Conservation (phyloP, 1,284 basidiomycete species). For the Microbotryum intermedium region DNA sequence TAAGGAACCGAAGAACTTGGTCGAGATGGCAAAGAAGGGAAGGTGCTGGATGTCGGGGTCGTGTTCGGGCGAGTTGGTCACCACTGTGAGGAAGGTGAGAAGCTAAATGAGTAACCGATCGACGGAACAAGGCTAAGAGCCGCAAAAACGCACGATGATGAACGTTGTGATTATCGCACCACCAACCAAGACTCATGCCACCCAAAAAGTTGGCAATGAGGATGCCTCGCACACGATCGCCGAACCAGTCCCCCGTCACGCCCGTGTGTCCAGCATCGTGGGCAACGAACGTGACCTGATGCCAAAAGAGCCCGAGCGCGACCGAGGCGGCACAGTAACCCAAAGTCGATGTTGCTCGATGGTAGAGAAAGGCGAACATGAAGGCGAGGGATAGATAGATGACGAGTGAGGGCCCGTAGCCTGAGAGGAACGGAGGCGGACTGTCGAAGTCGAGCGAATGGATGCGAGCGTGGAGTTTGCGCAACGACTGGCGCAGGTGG, state of each 20-base stretch:
- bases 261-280: slow-evolving; percentile 95
- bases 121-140: background rate
- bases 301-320: slow-evolving; percentile 82
- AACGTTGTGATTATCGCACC: slow-evolving; percentile 96
- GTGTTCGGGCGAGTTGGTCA: slow-evolving; percentile 96
- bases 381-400: slow-evolving; percentile 63
- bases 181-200: slow-evolving; percentile 92
- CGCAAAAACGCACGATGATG: slow-evolving; percentile 57
- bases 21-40: slow-evolving; percentile 91
- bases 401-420: slow-evolving; percentile 78
- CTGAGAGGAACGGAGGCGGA: slow-evolving; percentile 63
- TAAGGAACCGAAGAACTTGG: slow-evolving; percentile 70
- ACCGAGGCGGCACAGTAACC: slow-evolving; percentile 59
- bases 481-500: slow-evolving; percentile 69
- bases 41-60: slow-evolving; percentile 91
- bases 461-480: slow-evolving; percentile 65
- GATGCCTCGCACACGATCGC: slow-evolving; percentile 72
- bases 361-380: slow-evolving; percentile 57
- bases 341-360: slow-evolving; percentile 29
- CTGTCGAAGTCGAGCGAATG: slow-evolving; percentile 74
- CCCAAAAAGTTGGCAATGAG: slow-evolving; percentile 80
- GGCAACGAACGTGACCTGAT: slow-evolving; percentile 83
- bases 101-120: slow-evolving; percentile 10
- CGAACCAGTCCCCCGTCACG: slow-evolving; percentile 76
- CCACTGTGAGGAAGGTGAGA: slow-evolving; percentile 49